Evolutionary conservation across 805 yeast species (phyloP).

Genomic region (Metschnikowia kunwiensis): DNA sequence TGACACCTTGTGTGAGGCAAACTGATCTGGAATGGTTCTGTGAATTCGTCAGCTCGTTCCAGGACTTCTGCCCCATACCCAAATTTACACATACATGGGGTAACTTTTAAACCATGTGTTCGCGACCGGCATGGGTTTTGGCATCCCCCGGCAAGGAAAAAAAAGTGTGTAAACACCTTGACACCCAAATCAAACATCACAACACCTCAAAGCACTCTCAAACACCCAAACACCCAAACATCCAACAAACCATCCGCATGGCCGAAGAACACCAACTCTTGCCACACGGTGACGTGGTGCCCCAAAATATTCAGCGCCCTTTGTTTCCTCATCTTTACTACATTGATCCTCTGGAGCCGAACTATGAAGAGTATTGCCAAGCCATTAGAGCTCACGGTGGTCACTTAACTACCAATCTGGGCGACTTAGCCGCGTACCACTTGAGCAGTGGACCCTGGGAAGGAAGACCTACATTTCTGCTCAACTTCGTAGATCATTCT

Average conservation of each 20-base stretch:
- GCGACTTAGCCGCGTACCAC: constrained; percentile 5
- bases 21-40: too few relatives aligned
- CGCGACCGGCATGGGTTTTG: not conserved
- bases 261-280: constrained; percentile 7
- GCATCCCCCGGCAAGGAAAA: not conserved
- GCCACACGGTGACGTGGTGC: constrained; percentile 3
- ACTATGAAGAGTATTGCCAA: constrained; percentile 3
- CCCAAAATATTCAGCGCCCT: constrained; percentile 5
- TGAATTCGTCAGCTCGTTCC: too few relatives aligned
- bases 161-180: constrained; percentile 5
- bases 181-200: constrained; percentile 7
- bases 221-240: constrained; percentile 18
- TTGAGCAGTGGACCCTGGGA: constrained; percentile 13
- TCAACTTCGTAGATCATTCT: constrained; percentile 15
- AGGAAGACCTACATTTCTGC: constrained; percentile 10
- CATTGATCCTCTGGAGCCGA: constrained; percentile 8
- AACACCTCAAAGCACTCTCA: constrained; percentile 8
- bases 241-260: constrained; percentile 9
- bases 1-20: too few relatives aligned
- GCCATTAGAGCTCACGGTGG: constrained; percentile 8
- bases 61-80: too few relatives aligned
- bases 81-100: constrained; percentile 2
- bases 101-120: not conserved
- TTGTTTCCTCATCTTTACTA: constrained; percentile 8
- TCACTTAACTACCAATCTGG: constrained; percentile 2